These are phyloP conservation scores for Mucor circinelloides DNA, from an alignment of 371 early-diverging fungal species.

Conservation along the genomic window DNA sequence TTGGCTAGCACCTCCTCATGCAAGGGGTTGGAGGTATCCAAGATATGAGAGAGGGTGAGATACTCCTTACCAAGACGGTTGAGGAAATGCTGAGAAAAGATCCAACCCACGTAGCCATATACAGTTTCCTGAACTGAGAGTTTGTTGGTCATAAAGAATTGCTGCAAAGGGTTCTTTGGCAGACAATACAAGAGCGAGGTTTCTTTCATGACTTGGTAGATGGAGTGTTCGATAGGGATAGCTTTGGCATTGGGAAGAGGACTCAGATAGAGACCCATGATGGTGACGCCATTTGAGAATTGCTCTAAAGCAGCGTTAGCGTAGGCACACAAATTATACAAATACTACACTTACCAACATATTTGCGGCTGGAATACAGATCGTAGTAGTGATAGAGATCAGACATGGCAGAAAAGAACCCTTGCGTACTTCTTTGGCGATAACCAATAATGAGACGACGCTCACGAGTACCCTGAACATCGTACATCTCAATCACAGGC, in stretches of 20 bases:
- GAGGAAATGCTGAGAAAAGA: conserved; percentile 97
- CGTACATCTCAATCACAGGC: conserved; percentile 93
- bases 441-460: conserved; percentile 92
- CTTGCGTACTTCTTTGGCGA: conserved; percentile 88
- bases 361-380: conserved; percentile 94
- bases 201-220: conserved; percentile 96
- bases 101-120: conserved; percentile 96
- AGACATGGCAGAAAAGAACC: conserved; percentile 94
- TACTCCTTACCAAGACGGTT: conserved; percentile 97
- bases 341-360: conserved; percentile 70
- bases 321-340: background rate
- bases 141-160: conserved; percentile 90
- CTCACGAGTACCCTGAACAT: conserved; percentile 84
- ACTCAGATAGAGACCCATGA: conserved; percentile 91
- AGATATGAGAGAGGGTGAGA: conserved; percentile 74
- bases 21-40: conserved; percentile 77
- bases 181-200: conserved; percentile 95
- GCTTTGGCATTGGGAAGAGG: conserved; percentile 78
- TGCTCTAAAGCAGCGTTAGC: conserved; percentile 66
- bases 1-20: conserved; percentile 93
- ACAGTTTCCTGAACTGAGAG: conserved; percentile 95
- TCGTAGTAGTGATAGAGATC: conserved; percentile 98
- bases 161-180: conserved; percentile 93
- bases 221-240: conserved; percentile 88
- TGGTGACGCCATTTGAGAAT: conserved; percentile 97